Percentiles rank a stretch among this genome's conserved stretches.
Evolutionary conservation across 2,329 filamentous ascomycete genomes (phyloP).

Genomic region (Orbilia quercus): DNA sequence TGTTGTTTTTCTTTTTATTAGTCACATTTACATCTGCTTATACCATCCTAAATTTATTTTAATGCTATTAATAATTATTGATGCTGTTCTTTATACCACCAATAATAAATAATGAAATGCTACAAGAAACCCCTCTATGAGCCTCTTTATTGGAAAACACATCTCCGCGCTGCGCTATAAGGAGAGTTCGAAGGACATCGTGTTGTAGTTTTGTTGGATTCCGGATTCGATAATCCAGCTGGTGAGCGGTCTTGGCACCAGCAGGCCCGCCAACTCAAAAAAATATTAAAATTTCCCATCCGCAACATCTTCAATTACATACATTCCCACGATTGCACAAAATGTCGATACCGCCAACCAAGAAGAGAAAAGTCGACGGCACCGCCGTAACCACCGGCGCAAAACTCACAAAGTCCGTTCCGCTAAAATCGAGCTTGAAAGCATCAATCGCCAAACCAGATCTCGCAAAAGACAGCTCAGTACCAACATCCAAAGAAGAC

Average conservation of each 20-base stretch:
- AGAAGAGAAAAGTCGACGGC: conserved; percentile 46
- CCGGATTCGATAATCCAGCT: no score
- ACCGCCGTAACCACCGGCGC: conserved; percentile 25
- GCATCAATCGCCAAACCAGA: conserved; percentile 24
- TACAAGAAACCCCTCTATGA: no score
- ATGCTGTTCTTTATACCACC: no score
- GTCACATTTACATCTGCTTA: no score
- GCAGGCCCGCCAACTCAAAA: not conserved
- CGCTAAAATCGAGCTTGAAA: conserved; percentile 44
- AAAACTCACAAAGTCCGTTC: conserved; percentile 40
- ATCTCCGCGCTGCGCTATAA: no score
- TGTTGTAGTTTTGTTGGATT: no score
- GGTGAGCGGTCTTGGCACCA: conserved; percentile 3
- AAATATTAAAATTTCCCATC: conserved; percentile 27
- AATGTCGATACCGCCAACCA: conserved; percentile 54
- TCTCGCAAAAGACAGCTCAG: conserved; percentile 4
- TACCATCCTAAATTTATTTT: no score
- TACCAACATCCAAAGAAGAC: conserved; percentile 8
- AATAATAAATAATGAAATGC: no score
- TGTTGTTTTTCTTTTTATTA: no score
- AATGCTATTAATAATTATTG: no score
- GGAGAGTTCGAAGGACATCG: no score
- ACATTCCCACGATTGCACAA: not conserved
- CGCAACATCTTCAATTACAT: conserved; percentile 1
- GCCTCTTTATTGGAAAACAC: no score